Percentiles rank a stretch among this genome's conserved stretches.
Conservation (phyloP, 352 stramenopile species). For the Globisporangium camurandrum region DNA sequence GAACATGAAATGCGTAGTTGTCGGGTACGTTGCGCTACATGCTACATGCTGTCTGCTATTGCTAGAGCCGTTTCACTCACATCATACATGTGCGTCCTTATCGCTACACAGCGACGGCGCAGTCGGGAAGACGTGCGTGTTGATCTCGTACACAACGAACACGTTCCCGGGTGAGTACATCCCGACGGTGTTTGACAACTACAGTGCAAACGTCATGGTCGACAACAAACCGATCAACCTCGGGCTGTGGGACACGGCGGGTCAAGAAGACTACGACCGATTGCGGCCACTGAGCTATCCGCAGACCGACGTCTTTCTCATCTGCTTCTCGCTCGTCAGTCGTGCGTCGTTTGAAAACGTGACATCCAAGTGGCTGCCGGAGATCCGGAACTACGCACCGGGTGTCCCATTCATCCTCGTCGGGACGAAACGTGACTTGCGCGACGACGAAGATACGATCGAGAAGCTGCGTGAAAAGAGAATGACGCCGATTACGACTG, state of each 20-base stretch:
- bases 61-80: background rate
- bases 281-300: constrained; percentile 93
- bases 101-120: constrained; percentile 88
- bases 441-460: constrained; percentile 86
- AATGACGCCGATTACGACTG: constrained; percentile 51
- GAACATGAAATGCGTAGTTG: constrained; percentile 94
- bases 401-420: constrained; percentile 94
- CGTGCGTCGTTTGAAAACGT: constrained; percentile 94
- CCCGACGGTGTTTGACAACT: constrained; percentile 94
- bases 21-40: constrained; percentile 69
- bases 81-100: constrained; percentile 8
- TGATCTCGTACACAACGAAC: constrained; percentile 97
- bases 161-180: constrained; percentile 96
- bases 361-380: constrained; percentile 90
- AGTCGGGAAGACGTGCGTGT: constrained; percentile 94
- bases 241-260: constrained; percentile 95
- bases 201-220: constrained; percentile 90
- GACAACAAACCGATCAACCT: constrained; percentile 94
- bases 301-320: constrained; percentile 94
- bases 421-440: constrained; percentile 92
- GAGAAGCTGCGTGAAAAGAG: constrained; percentile 87
- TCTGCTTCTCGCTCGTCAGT: constrained; percentile 94
- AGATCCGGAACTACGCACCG: constrained; percentile 84
- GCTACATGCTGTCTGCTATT: background rate
- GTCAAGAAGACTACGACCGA: constrained; percentile 96